Evolutionary conservation across 495 filamentous ascomycete species (phyloP).

Genomic region (Neurospora sp.): DNA sequence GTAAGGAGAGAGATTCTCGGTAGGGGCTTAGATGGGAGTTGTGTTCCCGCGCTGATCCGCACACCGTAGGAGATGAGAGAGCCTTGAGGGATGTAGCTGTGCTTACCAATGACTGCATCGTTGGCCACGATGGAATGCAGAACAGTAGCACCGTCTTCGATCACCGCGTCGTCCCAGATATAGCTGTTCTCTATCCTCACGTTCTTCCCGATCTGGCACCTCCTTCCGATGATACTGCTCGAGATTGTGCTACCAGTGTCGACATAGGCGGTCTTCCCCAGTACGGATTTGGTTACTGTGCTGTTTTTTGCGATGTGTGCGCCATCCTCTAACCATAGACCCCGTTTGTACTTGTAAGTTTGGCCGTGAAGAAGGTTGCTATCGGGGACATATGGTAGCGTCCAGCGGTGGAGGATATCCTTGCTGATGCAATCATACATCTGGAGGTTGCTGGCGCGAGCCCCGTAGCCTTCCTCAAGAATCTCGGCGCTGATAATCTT

Average conservation of each 20-base stretch:
- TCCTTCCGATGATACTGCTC: conserved; percentile 69
- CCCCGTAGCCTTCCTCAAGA: conserved; percentile 67
- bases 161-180: conserved; percentile 76
- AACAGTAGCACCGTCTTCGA: conserved; percentile 65
- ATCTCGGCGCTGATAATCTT: conserved; percentile 94
- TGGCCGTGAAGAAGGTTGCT: conserved; percentile 73
- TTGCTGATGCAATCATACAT: conserved; percentile 86
- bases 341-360: conserved; percentile 61
- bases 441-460: conserved; percentile 71
- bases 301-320: conserved; percentile 47
- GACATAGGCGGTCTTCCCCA: conserved; percentile 69
- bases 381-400: conserved; percentile 89
- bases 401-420: conserved; percentile 80
- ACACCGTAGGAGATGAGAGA: conserved; percentile 75
- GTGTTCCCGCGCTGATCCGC: conserved; percentile 48
- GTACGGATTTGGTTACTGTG: conserved; percentile 46
- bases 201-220: conserved; percentile 76
- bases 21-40: conserved; percentile 17
- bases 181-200: conserved; percentile 72
- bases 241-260: conserved; percentile 58
- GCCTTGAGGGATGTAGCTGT: conserved; percentile 56
- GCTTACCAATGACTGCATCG: conserved; percentile 57
- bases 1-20: conserved; percentile 29
- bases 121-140: conserved; percentile 67
- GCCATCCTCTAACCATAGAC: conserved; percentile 61